A percentile compares a stretch with the other conserved stretches of the same genome.
Conservation (phyloP, 208 protist species). For the Leishmania amazonensis region DNA sequence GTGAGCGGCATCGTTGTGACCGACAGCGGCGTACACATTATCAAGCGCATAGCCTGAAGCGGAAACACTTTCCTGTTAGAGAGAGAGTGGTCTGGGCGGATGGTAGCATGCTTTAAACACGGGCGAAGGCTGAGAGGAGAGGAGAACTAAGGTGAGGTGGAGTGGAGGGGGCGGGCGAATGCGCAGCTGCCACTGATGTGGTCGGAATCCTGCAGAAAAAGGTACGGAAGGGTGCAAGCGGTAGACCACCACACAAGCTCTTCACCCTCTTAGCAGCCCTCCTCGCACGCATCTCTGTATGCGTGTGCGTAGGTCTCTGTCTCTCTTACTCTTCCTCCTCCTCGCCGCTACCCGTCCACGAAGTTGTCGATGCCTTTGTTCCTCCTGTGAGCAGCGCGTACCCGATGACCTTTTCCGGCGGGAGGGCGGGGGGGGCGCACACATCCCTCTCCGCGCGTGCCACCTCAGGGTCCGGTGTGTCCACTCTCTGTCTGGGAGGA, state of each 20-base stretch:
- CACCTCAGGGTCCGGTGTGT: too few relatives aligned
- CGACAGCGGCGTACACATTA: conserved; percentile 93
- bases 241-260: not conserved
- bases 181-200: not conserved
- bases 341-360: not conserved
- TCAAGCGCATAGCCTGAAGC: conserved; percentile 85
- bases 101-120: not conserved
- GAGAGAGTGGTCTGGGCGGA: not conserved
- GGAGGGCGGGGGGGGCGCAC: too few relatives aligned
- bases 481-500: too few relatives aligned
- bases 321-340: not conserved
- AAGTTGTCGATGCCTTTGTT: not conserved
- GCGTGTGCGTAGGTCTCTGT: not conserved
- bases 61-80: not conserved
- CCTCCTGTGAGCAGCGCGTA: not conserved
- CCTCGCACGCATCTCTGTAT: not conserved
- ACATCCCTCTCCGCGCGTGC: too few relatives aligned
- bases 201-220: not conserved
- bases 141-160: not conserved
- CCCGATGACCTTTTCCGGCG: too few relatives aligned
- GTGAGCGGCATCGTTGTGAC: conserved; percentile 87
- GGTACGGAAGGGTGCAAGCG: not conserved
- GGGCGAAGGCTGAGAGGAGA: not conserved
- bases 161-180: not conserved
- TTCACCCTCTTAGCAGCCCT: conserved; percentile 4